Evolutionary conservation across 257 asterid genomes (phyloP).

Genomic region (Solanum tarapatanum): DNA sequence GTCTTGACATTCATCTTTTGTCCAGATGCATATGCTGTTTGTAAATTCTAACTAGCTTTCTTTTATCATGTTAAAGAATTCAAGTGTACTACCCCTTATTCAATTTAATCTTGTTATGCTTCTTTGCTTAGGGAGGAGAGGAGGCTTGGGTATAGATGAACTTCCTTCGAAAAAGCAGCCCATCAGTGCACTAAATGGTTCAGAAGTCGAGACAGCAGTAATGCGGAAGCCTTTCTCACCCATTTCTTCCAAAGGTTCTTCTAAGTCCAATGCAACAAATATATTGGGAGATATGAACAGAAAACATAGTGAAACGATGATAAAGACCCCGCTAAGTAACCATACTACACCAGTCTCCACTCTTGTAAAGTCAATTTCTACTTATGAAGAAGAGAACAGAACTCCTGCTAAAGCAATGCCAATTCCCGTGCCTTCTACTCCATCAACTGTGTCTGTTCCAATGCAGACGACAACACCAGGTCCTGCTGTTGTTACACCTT

Average conservation of each 20-base stretch:
- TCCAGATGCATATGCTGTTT: neutral
- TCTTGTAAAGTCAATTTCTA: slow-evolving; percentile 42
- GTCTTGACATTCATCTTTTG: neutral
- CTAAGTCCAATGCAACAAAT: slow-evolving; percentile 43
- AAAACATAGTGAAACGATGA: slow-evolving; percentile 44
- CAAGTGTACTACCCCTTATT: neutral
- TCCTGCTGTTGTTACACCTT: slow-evolving; percentile 6
- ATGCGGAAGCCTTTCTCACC: slow-evolving; percentile 88
- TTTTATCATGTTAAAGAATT: neutral
- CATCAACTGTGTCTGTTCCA: slow-evolving; percentile 47
- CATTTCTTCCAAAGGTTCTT: slow-evolving; percentile 58
- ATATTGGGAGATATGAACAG: slow-evolving; percentile 48
- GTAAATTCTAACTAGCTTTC: neutral
- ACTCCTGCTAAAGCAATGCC: slow-evolving; percentile 46
- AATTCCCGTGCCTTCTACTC: slow-evolving; percentile 44
- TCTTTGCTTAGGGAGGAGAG: slow-evolving; percentile 61
- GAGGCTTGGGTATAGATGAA: slow-evolving; percentile 77
- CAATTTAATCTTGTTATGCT: neutral
- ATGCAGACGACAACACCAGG: slow-evolving; percentile 71
- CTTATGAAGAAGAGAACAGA: slow-evolving; percentile 47
- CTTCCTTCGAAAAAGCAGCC: slow-evolving; percentile 14
- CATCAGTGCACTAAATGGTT: neutral
- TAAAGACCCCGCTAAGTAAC: slow-evolving; percentile 26
- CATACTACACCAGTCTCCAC: slow-evolving; percentile 14
- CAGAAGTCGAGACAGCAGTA: slow-evolving; percentile 1